phyloP scores from a whole-genome alignment of 2,329 filamentous ascomycete genomes.

The Aspergillus sp. region DNA sequence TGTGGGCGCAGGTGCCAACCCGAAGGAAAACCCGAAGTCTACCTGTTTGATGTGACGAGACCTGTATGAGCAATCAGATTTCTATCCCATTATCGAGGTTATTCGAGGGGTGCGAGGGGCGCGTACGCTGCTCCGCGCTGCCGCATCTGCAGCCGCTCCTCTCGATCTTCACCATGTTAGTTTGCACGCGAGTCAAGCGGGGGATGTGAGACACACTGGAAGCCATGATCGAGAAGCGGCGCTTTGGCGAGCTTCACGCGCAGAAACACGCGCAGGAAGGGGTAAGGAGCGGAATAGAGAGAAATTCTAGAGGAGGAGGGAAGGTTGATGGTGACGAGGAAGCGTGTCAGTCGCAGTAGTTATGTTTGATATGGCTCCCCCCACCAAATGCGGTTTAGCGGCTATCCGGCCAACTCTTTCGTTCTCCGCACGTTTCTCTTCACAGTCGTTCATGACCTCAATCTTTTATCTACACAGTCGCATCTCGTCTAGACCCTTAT shows the following conservation, averaged over 20 bases:
- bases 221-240: constrained; percentile 36
- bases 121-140: constrained; percentile 57
- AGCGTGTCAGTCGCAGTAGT: background rate
- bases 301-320: background rate
- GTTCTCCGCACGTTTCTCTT: constrained; percentile 11
- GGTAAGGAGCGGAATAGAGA: background rate
- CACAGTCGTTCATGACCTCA: background rate
- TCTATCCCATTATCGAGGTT: constrained; percentile 12
- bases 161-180: constrained; percentile 40
- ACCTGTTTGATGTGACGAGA: constrained; percentile 47
- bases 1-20: constrained; percentile 22
- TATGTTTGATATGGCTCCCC: background rate
- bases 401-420: constrained; percentile 10
- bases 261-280: constrained; percentile 18
- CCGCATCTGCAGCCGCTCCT: constrained; percentile 56
- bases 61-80: constrained; percentile 27
- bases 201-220: constrained; percentile 29
- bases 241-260: constrained; percentile 30
- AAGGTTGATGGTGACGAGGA: background rate
- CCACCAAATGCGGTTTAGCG: constrained; percentile 22
- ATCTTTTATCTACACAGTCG: background rate
- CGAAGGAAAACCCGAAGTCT: constrained; percentile 52
- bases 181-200: background rate
- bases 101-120: constrained; percentile 23
- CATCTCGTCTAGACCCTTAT: background rate